Conservation (phyloP, 2,329 filamentous ascomycete species). For the Pseudogymnoascus sp. region DNA sequence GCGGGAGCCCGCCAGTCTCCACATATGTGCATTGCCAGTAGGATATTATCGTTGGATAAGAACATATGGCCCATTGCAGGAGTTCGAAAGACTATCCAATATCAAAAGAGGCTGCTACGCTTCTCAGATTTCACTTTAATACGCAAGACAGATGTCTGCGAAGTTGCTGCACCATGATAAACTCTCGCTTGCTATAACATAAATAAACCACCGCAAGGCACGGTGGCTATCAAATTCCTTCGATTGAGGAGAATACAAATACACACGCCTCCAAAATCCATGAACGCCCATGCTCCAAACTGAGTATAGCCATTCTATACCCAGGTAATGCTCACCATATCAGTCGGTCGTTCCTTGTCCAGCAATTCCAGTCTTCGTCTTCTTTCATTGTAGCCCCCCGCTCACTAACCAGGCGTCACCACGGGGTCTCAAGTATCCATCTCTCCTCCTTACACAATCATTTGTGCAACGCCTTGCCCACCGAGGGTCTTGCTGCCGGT, state of each 20-base stretch:
- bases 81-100: not conserved
- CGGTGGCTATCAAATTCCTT: not conserved
- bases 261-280: conserved; percentile 9
- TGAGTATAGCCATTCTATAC: conserved; percentile 7
- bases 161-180: not conserved
- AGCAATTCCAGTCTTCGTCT: conserved; percentile 1
- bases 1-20: not conserved
- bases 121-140: not conserved
- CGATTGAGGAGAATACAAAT: conserved; percentile 9
- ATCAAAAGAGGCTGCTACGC: not conserved
- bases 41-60: not conserved
- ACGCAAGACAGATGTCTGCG: not conserved
- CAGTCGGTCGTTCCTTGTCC: conserved; percentile 1
- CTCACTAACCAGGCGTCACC: conserved; percentile 2
- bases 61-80: not conserved
- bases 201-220: conserved; percentile 11
- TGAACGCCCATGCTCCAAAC: conserved; percentile 1
- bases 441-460: conserved; percentile 64
- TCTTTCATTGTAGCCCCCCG: not conserved
- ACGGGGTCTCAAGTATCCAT: not conserved
- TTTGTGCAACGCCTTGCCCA: conserved; percentile 87
- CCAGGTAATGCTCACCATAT: conserved; percentile 1
- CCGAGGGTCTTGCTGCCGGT: conserved; percentile 93
- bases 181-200: not conserved
- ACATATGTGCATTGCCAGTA: not conserved